Conservation (phyloP, 208 protist species). For the Naegleria lovaniensis region DNA sequence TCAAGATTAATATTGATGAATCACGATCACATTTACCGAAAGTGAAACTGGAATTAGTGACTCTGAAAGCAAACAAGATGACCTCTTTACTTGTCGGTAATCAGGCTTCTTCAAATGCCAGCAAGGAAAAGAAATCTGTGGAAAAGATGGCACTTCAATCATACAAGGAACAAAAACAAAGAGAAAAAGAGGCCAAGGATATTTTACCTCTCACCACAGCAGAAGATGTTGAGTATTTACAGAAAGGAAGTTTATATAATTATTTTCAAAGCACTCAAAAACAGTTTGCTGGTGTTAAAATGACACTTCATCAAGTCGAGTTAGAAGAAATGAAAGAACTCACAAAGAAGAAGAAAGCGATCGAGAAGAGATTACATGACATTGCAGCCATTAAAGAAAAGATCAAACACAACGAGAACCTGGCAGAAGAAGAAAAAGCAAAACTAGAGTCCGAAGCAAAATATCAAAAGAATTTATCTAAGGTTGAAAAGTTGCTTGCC, state of each 20-base stretch:
- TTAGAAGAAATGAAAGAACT: not conserved
- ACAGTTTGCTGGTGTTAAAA: not conserved
- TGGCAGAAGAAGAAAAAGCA: not conserved
- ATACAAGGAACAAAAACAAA: not conserved
- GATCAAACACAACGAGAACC: too few relatives aligned
- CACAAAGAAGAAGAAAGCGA: not conserved
- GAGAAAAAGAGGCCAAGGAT: not conserved
- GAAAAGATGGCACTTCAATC: not conserved
- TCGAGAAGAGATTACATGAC: not conserved
- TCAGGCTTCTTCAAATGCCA: not conserved
- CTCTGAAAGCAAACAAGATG: not conserved
- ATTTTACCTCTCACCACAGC: not conserved
- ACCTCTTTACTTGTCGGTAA: too few relatives aligned
- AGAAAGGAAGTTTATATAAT: not conserved
- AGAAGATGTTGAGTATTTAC: not conserved
- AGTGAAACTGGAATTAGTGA: not conserved
- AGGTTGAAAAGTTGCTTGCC: not conserved
- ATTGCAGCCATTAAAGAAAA: not conserved
- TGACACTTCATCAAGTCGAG: not conserved
- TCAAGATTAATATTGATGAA: not conserved
- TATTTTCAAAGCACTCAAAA: not conserved
- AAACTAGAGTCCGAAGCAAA: not conserved
- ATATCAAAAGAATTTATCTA: not conserved
- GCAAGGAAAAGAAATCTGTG: not conserved
- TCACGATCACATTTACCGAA: not conserved